Conservation (phyloP, 1,284 basidiomycete species). For the Meripilus lineatus region DNA sequence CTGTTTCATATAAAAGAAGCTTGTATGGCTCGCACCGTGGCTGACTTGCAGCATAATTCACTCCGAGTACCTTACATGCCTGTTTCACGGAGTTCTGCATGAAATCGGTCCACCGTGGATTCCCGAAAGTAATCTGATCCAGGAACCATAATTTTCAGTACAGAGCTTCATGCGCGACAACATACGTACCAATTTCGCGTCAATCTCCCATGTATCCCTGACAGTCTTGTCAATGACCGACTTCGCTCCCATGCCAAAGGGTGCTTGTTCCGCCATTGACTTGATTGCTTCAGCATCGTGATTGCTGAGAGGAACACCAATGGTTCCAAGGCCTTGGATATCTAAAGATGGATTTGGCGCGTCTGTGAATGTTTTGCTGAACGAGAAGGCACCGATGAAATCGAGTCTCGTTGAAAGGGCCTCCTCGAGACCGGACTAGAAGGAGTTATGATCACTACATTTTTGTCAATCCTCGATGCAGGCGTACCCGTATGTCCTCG, state of each 20-base stretch:
- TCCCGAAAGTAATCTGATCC: constrained; percentile 5
- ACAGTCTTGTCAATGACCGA: constrained; percentile 21
- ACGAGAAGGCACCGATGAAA: constrained; percentile 13
- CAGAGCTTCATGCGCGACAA: too few species aligned
- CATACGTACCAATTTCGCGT: constrained; percentile 11
- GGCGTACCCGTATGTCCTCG: too few species aligned
- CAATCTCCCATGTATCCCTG: constrained; percentile 23
- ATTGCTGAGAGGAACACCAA: constrained; percentile 34
- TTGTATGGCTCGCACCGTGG: constrained; percentile 36
- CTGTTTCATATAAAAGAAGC: constrained; percentile 37
- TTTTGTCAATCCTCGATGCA: too few species aligned
- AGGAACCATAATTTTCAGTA: too few species aligned
- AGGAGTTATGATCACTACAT: too few species aligned
- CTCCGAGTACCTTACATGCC: constrained; percentile 21
- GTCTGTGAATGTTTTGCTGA: constrained; percentile 16
- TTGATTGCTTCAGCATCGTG: constrained; percentile 2
- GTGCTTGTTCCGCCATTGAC: constrained; percentile 18
- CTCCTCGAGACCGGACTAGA: too few species aligned
- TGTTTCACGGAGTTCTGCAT: constrained; percentile 6
- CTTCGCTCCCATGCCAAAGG: constrained; percentile 23
- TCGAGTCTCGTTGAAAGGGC: neutral
- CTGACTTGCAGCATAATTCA: constrained; percentile 9
- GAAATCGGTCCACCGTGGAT: constrained; percentile 6
- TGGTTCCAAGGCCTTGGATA: constrained; percentile 19
- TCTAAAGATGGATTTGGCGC: constrained; percentile 19